Evolutionary conservation across 495 filamentous ascomycete genomes (phyloP).

Genomic region (Amphirosellinia nigrospora): DNA sequence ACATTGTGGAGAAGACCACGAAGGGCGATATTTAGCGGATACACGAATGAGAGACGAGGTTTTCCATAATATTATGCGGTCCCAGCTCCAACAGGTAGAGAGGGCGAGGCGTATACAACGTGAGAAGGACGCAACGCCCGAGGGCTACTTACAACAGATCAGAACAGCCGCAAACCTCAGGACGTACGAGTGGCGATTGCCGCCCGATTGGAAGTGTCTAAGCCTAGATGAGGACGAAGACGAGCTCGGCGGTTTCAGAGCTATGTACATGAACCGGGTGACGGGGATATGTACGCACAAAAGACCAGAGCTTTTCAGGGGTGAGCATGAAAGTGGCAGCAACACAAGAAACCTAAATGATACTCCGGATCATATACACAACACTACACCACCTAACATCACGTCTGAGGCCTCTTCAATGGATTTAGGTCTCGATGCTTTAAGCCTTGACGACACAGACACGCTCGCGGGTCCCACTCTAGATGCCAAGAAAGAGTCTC

Average conservation of each 20-base stretch:
- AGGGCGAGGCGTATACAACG: not conserved
- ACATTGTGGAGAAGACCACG: not conserved
- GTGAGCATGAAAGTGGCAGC: not conserved
- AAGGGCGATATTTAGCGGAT: not conserved
- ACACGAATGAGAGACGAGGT: not conserved
- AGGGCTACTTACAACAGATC: not conserved
- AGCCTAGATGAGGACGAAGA: not conserved
- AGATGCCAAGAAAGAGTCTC: not conserved
- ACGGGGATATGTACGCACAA: not conserved
- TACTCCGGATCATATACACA: not conserved
- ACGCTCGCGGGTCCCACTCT: not conserved
- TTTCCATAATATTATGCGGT: not conserved
- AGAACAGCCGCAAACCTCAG: not conserved
- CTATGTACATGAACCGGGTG: not conserved
- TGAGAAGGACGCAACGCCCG: not conserved
- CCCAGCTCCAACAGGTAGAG: not conserved
- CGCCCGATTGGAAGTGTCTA: not conserved
- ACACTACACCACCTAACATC: not conserved
- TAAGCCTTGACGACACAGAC: not conserved
- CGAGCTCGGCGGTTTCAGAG: not conserved
- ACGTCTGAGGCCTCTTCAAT: not conserved
- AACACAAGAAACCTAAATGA: not conserved
- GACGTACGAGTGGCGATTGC: not conserved
- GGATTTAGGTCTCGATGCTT: not conserved
- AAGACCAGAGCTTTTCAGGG: not conserved